Conservation (phyloP, 768 basidiomycete species). For the Piloderma croceum region DNA sequence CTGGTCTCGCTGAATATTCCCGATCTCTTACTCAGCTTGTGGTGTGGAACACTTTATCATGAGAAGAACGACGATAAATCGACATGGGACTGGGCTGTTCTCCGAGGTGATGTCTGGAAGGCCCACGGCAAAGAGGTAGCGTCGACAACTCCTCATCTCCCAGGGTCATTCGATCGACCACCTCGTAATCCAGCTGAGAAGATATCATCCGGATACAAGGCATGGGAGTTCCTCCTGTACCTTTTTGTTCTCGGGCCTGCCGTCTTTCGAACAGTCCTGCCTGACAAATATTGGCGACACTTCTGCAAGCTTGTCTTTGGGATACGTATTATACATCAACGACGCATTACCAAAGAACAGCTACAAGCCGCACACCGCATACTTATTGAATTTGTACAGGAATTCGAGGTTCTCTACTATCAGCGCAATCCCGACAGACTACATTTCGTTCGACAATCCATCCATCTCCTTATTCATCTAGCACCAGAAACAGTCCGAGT, state of each 20-base stretch:
- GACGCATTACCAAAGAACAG: background rate
- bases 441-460: slow-evolving; percentile 14
- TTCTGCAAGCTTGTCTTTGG: slow-evolving; percentile 29
- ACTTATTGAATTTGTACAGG: slow-evolving; percentile 9
- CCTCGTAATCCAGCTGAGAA: slow-evolving; percentile 39
- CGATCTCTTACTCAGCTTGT: slow-evolving; percentile 27
- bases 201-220: slow-evolving; percentile 29
- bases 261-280: slow-evolving; percentile 24
- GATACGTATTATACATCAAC: slow-evolving; percentile 22
- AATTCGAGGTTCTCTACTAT: slow-evolving; percentile 16
- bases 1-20: slow-evolving; percentile 30
- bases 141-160: slow-evolving; percentile 26
- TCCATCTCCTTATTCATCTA: slow-evolving; percentile 16
- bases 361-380: background rate
- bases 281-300: slow-evolving; percentile 21
- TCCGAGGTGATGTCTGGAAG: slow-evolving; percentile 25
- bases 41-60: slow-evolving; percentile 23
- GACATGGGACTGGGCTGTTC: slow-evolving; percentile 28
- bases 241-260: slow-evolving; percentile 24
- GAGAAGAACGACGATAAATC: slow-evolving; percentile 12
- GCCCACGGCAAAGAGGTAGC: slow-evolving; percentile 31
- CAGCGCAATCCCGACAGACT: slow-evolving; percentile 10
- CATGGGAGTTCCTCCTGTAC: slow-evolving; percentile 23
- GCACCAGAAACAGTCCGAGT: slow-evolving; percentile 11
- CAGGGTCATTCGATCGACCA: slow-evolving; percentile 35